Conservation (phyloP, 1,284 basidiomycete genomes). For the Melanopsichium pennsylvanicum region DNA sequence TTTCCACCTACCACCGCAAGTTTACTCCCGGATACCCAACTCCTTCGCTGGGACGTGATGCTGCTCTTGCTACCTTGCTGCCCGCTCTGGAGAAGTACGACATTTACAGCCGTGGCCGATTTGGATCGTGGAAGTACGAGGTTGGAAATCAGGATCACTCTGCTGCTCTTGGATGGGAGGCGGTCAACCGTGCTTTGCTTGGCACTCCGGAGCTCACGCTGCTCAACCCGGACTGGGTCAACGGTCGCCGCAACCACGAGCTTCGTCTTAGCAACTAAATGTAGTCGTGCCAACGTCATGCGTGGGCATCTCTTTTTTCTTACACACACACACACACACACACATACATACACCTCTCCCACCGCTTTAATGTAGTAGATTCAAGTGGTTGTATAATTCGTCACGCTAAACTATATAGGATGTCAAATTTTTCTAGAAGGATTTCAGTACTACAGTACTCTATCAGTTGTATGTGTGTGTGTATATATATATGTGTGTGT, state of each 20-base stretch:
- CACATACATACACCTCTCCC: no score
- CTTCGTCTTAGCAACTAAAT: conserved; percentile 58
- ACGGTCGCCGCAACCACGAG: conserved; percentile 68
- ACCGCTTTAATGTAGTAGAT: background rate
- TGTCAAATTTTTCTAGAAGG: conserved; percentile 13
- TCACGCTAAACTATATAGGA: conserved; percentile 7
- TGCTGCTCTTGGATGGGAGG: conserved; percentile 70
- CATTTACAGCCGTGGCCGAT: conserved; percentile 69
- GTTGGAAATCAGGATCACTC: conserved; percentile 71
- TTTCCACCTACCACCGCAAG: conserved; percentile 69
- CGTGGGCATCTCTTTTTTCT: no score
- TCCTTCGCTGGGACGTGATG: conserved; percentile 68
- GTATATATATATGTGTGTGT: background rate
- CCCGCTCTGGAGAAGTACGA: conserved; percentile 68
- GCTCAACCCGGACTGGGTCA: conserved; percentile 68
- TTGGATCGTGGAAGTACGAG: conserved; percentile 71
- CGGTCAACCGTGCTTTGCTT: conserved; percentile 68
- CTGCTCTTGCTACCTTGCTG: conserved; percentile 68
- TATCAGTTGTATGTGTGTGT: background rate
- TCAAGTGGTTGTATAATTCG: conserved; percentile 15
- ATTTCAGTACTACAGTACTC: background rate
- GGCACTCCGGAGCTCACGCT: conserved; percentile 69
- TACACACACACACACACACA: no score
- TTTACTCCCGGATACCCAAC: conserved; percentile 69
- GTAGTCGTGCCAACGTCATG: no score